These are phyloP conservation scores for Entonaema liquescens DNA, from an alignment of 495 filamentous ascomycete species.

Conservation along the genomic window DNA sequence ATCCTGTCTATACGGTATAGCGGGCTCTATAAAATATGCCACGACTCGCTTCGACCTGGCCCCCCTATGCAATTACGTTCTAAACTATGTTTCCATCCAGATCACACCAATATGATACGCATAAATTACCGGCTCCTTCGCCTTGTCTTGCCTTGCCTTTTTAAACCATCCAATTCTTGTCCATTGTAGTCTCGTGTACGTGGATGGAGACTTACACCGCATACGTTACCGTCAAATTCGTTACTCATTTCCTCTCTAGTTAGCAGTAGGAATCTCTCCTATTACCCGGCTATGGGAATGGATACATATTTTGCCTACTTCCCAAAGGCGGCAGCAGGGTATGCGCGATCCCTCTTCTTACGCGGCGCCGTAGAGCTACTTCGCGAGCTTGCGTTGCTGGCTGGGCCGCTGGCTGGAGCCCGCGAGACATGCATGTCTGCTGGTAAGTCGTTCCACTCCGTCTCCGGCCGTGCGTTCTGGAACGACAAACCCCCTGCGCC, in stretches of 20 bases:
- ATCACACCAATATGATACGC: background rate
- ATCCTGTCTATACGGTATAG: background rate
- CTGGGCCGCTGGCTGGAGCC: conserved; percentile 27
- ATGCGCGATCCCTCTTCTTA: conserved; percentile 60
- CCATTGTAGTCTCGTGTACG: background rate
- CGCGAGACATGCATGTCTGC: conserved; percentile 55
- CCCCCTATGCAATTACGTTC: background rate
- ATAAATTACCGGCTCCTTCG: conserved; percentile 8
- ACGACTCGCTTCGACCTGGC: background rate
- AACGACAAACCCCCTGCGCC: conserved; percentile 51
- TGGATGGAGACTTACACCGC: background rate
- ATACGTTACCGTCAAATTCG: conserved; percentile 10
- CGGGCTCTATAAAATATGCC: background rate
- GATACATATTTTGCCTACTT: conserved; percentile 24
- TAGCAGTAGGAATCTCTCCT: background rate
- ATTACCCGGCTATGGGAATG: background rate
- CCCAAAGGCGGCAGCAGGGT: conserved; percentile 63
- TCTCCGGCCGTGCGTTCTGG: conserved; percentile 60
- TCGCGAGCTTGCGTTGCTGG: conserved; percentile 56
- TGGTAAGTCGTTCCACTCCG: conserved; percentile 67
- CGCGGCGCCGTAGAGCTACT: conserved; percentile 54
- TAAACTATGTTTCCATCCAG: background rate
- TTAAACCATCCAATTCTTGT: background rate
- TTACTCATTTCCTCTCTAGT: background rate
- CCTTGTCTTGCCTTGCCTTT: conserved; percentile 7